phyloP scores from a whole-genome alignment of 768 basidiomycete genomes.

The Tulasnella sp. region DNA sequence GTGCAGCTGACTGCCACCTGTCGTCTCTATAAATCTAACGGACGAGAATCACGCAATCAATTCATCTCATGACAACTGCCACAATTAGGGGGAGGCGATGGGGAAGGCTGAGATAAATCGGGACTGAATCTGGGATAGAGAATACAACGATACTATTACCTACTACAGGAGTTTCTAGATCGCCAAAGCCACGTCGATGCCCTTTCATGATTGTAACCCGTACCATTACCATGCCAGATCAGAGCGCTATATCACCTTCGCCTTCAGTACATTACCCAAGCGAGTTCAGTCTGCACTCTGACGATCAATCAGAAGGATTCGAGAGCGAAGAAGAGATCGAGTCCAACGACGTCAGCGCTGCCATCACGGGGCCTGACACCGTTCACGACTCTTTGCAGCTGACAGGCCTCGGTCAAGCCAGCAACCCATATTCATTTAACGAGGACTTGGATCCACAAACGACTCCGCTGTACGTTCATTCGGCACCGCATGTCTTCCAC shows the following conservation, averaged over 20 bases:
- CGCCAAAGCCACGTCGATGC: not conserved
- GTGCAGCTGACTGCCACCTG: no score
- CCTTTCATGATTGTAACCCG: not conserved
- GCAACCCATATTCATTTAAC: not conserved
- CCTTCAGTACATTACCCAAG: not conserved
- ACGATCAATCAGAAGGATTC: not conserved
- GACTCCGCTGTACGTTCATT: not conserved
- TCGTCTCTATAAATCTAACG: no score
- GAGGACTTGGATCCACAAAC: not conserved
- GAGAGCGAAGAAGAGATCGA: not conserved
- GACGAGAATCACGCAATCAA: no score
- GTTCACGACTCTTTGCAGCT: no score
- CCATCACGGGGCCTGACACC: no score
- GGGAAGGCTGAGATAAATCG: no score
- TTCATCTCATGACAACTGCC: no score
- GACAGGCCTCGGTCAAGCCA: not conserved
- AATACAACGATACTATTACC: not conserved
- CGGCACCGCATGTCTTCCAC: no score
- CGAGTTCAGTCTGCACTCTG: not conserved
- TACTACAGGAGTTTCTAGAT: not conserved
- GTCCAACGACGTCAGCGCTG: no score
- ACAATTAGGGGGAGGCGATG: no score
- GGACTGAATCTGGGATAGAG: no score
- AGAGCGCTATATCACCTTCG: not conserved
- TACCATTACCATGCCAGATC: not conserved